Conservation (phyloP, 1,139 yeast genomes). For the Saccharomycopsis phalli region DNA sequence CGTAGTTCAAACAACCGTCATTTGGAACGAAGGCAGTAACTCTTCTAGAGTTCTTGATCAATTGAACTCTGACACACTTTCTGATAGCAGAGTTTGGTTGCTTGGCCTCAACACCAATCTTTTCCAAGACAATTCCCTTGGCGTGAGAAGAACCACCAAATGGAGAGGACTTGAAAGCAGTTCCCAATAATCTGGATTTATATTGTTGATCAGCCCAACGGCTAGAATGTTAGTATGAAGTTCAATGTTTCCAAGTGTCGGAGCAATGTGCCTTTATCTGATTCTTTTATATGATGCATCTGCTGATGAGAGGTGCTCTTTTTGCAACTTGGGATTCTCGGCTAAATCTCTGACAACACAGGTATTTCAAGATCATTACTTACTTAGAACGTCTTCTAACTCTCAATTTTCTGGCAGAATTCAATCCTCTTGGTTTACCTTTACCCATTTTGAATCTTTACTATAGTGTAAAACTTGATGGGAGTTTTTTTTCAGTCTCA, state of each 20-base stretch:
- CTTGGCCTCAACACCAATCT: conserved; percentile 99
- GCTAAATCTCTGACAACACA: too few relatives aligned
- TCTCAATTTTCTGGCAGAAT: conserved; percentile 99
- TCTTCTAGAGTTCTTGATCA: conserved; percentile 99
- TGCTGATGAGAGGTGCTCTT: too few relatives aligned
- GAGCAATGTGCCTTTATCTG: too few relatives aligned
- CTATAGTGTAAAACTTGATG: neutral
- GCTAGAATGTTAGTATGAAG: conserved; percentile 30
- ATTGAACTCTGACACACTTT: conserved; percentile 99
- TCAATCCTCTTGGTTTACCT: conserved; percentile 49
- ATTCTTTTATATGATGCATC: too few relatives aligned
- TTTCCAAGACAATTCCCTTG: conserved; percentile 99
- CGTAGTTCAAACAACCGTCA: conserved; percentile 99
- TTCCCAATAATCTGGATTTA: conserved; percentile 98
- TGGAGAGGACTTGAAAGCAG: conserved; percentile 99
- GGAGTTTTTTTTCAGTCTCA: neutral
- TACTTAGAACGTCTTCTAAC: conserved; percentile 97
- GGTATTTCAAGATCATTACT: too few relatives aligned
- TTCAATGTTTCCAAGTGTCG: too few relatives aligned
- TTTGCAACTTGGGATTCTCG: neutral
- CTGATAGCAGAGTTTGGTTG: conserved; percentile 99
- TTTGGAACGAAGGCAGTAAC: conserved; percentile 99
- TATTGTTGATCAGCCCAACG: conserved; percentile 99
- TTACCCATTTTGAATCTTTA: conserved; percentile 29
- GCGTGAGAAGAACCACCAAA: conserved; percentile 99